Evolutionary conservation across 139 green algal species (phyloP).

Genomic region (Chara braunii): DNA sequence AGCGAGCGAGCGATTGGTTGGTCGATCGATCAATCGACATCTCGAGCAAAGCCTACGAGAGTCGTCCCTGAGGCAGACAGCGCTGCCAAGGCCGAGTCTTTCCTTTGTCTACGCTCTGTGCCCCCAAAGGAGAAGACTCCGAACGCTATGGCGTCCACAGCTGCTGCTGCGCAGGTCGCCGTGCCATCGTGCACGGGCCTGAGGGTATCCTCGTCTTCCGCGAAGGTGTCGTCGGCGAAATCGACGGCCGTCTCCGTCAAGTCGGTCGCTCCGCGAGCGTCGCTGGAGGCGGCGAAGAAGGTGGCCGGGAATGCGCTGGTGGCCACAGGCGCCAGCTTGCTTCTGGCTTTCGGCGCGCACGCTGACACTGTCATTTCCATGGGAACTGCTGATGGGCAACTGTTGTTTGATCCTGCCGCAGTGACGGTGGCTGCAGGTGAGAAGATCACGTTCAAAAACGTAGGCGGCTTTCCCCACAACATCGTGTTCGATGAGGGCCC

Average conservation of each 20-base stretch:
- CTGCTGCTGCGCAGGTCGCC: too few relatives aligned
- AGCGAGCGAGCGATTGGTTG: too few relatives aligned
- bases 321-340: constrained; percentile 57
- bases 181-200: too few relatives aligned
- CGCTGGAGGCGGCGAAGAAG: background rate
- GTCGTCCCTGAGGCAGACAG: too few relatives aligned
- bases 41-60: too few relatives aligned
- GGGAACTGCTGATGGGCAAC: constrained; percentile 62
- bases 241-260: background rate
- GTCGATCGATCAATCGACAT: too few relatives aligned
- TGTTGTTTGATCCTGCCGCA: constrained; percentile 59
- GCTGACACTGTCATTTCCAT: constrained; percentile 73
- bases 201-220: too few relatives aligned
- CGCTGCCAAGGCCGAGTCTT: too few relatives aligned
- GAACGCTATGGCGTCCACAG: too few relatives aligned
- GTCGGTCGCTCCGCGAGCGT: constrained; percentile 4
- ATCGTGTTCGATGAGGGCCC: constrained; percentile 93
- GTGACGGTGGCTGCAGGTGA: constrained; percentile 65
- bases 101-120: too few relatives aligned
- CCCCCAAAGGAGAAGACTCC: too few relatives aligned
- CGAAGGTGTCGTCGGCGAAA: too few relatives aligned
- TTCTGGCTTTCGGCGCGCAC: constrained; percentile 62
- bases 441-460: constrained; percentile 61
- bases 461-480: constrained; percentile 69
- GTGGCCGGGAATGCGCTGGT: constrained; percentile 42